Base-by-base conservation (phyloP, 1,284 basidiomycete species). In the Erythrobasidium hasegawianum region DNA sequence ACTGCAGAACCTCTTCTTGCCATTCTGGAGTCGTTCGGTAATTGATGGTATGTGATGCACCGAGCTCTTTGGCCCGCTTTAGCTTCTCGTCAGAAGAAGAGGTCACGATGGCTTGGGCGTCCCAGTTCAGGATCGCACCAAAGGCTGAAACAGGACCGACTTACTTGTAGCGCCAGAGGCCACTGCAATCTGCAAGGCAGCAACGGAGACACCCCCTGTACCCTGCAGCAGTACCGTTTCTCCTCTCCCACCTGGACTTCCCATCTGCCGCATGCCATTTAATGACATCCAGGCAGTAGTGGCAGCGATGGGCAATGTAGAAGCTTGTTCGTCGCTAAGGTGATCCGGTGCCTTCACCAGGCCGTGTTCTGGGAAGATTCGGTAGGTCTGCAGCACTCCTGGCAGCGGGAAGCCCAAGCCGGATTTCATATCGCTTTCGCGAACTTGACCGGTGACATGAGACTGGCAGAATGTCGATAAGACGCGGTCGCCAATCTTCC, bases 71-170 rank as follows among this genome's bases (percentile, higher is more conserved):
- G 59, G 59, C 59, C n/a, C 33, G n/a, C 20, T 27, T 22, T 7
- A 60, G 49, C 49, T 60, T 60, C 5, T 52, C 59, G 29, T 60
- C 59, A 14, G 59, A 60, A 13, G 59, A 60, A 53, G 59, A 60
- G 14, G 59, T 60, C 45, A 60, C 41, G 45, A 60, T 60, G 47
- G 41, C 59, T 60, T 3, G 3, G 24, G 7, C 9, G 3, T 8
- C 26, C 7, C 38, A 5, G 22, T 18, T 16, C 5, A 3, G n/a
- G 57, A 47, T 24, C 11, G 20, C 7, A n/a, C n/a, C n/a, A n/a
- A n/a, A 24, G 29, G n/a, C 38, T 47, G 16, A 18, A 18, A 26
- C 27, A 27, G 8, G 13, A 8, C 13, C 10, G 27, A n/a, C 57
- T 14, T 39, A 59, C 57, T 27, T 47, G 38, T 59, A 3, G 57